Base-by-base conservation (phyloP, 1,139 yeast species). In the Scheffersomyces insectosa region DNA sequence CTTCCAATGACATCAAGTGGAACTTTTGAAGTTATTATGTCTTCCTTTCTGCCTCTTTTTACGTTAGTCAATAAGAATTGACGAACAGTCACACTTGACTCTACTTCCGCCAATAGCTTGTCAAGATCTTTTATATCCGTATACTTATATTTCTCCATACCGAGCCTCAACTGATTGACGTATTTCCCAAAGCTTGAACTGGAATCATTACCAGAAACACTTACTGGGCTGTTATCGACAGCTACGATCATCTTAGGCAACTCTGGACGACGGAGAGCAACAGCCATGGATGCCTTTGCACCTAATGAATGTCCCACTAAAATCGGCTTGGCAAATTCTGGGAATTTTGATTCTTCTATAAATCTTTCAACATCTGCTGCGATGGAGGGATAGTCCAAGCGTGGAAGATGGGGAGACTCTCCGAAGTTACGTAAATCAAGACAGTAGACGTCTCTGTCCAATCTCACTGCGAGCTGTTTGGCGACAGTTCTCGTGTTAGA, bases 221-320 rank as follows among this genome's bases (percentile, higher is more conserved):
- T 82, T 0, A 88, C 78, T 0, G 99, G 99, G 0, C 97, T 90
- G 62, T 90, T 93, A 58, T 93, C 99, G 4, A 93, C 96, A 3
- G 93, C 70, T 5, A 93, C 79, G 36, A 90, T 55, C 68, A 83
- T 76, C 29, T 79, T 72, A 3, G 85, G 83, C 16, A 84, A 54
- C 1, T 80, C 78, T 0, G 95, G 95, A 20, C 80, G 71, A 41
- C 89, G 73, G 47, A 93, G 70, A 0, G 91, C 85, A 4, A 88
- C 72, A 0, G 93, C 89, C 98, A 93, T 91, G 3, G 87, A 97
- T 0, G 91, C 79, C 59, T 93, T 93, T 8, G 97, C 98, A 5
- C 99, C 99, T 97, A 93, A 90, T 0, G 97, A 90, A 63, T 91
- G 98, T 1, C 99, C 99, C 23, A 93, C 73, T 16, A 93, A 51